A percentile compares a stretch with the other conserved stretches of the same genome.
These are phyloP conservation scores for Gryganskiella cystojenkinii DNA, from an alignment of 192 early-diverging fungal species.

Conservation along the genomic window DNA sequence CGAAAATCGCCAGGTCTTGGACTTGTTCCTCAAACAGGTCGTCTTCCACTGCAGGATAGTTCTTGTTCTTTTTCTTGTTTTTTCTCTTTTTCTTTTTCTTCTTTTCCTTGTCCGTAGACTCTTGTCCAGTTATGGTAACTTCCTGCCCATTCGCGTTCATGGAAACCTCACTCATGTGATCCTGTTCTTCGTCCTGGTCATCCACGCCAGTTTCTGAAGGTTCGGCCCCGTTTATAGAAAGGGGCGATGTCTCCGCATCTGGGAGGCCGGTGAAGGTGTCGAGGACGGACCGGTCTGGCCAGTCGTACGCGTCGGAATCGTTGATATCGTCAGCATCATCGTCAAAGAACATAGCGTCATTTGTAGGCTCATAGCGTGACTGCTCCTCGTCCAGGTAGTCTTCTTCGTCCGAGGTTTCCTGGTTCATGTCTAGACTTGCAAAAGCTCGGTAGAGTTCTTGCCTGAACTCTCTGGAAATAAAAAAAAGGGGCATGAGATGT, in stretches of 20 bases:
- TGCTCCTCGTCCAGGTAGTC: not conserved
- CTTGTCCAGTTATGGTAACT: not conserved
- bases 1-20: not conserved
- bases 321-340: not conserved
- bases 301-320: conserved; percentile 19
- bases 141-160: not conserved
- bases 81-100: conserved; percentile 32
- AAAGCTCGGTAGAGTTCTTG: too few relatives aligned
- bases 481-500: too few relatives aligned
- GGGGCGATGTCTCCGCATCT: too few relatives aligned
- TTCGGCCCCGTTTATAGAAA: too few relatives aligned
- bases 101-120: not conserved
- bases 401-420: too few relatives aligned
- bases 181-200: conserved; percentile 10
- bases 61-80: conserved; percentile 17
- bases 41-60: conserved; percentile 15
- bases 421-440: too few relatives aligned
- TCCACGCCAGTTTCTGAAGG: too few relatives aligned
- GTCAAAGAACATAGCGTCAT: not conserved
- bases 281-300: not conserved
- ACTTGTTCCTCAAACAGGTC: conserved; percentile 8
- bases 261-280: not conserved
- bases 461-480: too few relatives aligned
- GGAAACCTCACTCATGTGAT: not conserved
- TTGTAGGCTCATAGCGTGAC: not conserved